Conservation (phyloP, 2,329 filamentous ascomycete species). For the Emmonsiellopsis sp. region DNA sequence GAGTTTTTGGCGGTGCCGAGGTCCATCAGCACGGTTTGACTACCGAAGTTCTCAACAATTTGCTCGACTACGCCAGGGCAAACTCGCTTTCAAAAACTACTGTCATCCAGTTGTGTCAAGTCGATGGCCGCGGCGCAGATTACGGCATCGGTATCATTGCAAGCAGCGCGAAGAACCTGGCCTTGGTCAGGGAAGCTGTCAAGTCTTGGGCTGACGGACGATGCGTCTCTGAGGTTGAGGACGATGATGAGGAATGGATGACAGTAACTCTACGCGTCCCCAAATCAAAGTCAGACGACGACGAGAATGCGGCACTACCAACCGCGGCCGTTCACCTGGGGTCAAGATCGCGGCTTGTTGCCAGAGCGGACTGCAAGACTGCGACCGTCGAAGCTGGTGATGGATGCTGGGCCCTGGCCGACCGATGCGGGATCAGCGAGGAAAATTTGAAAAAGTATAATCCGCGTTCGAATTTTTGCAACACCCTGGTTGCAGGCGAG, state of each 20-base stretch:
- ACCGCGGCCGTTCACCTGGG: too few species aligned
- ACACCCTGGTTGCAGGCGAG: background rate
- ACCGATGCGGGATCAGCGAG: background rate
- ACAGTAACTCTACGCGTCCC: background rate
- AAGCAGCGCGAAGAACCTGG: background rate
- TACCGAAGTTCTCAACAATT: background rate
- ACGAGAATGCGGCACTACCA: too few species aligned
- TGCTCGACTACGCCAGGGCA: background rate
- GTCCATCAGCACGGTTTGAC: background rate
- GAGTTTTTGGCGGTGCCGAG: background rate
- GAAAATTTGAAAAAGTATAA: background rate
- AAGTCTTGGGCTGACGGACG: background rate
- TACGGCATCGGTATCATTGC: background rate
- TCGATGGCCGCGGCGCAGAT: background rate
- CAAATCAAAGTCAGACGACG: too few species aligned
- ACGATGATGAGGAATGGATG: background rate
- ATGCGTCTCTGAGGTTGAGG: background rate
- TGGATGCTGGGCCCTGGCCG: background rate
- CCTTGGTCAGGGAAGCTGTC: background rate
- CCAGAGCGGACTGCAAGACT: background rate
- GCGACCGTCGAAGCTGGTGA: background rate
- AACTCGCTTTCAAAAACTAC: background rate
- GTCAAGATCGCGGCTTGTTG: background rate
- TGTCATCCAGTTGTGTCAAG: constrained; percentile 1
- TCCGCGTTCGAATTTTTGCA: background rate